Base-by-base conservation (phyloP, 2,329 filamentous ascomycete genomes). In the Conoideocrella luteorostrata region DNA sequence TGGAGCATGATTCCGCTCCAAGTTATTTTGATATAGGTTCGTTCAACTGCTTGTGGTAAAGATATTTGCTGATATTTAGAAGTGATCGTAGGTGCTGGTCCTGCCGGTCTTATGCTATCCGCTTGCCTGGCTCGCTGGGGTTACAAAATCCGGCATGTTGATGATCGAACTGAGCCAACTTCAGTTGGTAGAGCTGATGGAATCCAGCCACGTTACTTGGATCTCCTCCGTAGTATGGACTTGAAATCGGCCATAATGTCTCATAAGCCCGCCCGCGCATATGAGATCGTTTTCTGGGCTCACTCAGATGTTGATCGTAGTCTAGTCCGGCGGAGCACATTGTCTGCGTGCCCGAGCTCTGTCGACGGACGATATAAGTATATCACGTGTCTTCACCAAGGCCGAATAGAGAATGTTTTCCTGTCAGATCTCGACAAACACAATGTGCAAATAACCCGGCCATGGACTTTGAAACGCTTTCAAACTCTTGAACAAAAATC, bases 101-200 rank as follows among this genome's bases (percentile, higher is more conserved):
- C 90, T 4, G 88, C 89, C 30, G 90, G 90, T 44, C 77, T 95
- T 46, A 82, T 94, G 67, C 76, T 95, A 20, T 93, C 88, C 7
- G 89, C 89, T 23, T 91, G 86, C 60, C 77, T 96, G 49, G 86
- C 88, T 48, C 77, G 89, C 69, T 95, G 89, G 88, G 90, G 90
- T 17, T 96, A 95, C 73, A 88, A 81, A 63, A 88, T 96, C 65
- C 95, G 91, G 72, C 88, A 95, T 67, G 88, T 95, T 59, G 90
- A 95, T 68, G 95, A 94, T 66, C 78, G 89, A 47, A 74, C 88
- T 2, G 86, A 91, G 57, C 89, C 89, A 13, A 95, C 89, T 11
- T 59, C 80, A 3, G 95, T 88, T 17, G 89, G 89, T 42, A 86
- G 89, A 51, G 90, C 89, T 44, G 89, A 95, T 65, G 89, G 88